These are phyloP conservation scores for Russula olivacea DNA, from an alignment of 768 basidiomycete species.

Conservation along the genomic window DNA sequence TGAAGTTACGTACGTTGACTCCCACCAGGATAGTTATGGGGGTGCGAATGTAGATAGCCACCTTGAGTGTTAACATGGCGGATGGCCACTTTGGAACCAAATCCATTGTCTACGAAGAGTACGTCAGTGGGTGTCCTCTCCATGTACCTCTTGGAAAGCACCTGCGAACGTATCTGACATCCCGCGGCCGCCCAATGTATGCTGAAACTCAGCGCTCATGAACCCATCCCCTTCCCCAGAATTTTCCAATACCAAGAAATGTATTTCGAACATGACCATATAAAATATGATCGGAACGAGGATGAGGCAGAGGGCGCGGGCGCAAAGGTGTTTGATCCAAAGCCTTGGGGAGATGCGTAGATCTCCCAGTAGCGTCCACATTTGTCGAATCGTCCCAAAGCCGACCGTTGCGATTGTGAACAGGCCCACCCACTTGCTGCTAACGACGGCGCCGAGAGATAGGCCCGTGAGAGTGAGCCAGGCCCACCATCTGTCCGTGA, in stretches of 20 bases:
- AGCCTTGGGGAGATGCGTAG: slow-evolving; percentile 65
- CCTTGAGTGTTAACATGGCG: slow-evolving; percentile 96
- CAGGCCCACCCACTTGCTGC: slow-evolving; percentile 97
- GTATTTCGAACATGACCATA: slow-evolving; percentile 95
- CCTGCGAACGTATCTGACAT: slow-evolving; percentile 94
- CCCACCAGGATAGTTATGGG: slow-evolving; percentile 83
- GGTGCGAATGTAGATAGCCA: slow-evolving; percentile 96
- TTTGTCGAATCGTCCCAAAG: slow-evolving; percentile 70
- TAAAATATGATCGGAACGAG: slow-evolving; percentile 81
- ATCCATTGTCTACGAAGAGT: slow-evolving; percentile 56
- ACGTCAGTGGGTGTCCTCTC: background rate
- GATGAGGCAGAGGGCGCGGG: slow-evolving; percentile 87
- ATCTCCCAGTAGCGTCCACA: slow-evolving; percentile 90
- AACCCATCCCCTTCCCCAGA: slow-evolving; percentile 98
- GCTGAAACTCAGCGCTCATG: slow-evolving; percentile 99
- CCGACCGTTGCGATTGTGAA: slow-evolving; percentile 97
- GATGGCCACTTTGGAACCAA: slow-evolving; percentile 78
- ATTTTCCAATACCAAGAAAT: slow-evolving; percentile 82
- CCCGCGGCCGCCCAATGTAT: slow-evolving; percentile 79
- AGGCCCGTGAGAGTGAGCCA: slow-evolving; percentile 87
- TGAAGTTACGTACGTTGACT: slow-evolving; percentile 64
- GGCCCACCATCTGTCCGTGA: slow-evolving; percentile 85
- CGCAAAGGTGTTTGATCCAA: slow-evolving; percentile 81
- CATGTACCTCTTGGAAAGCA: slow-evolving; percentile 32
- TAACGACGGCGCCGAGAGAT: slow-evolving; percentile 85